These are phyloP conservation scores for Eimeria falciformis DNA, from an alignment of 169 alveolate genomes.

Conservation along the genomic window DNA sequence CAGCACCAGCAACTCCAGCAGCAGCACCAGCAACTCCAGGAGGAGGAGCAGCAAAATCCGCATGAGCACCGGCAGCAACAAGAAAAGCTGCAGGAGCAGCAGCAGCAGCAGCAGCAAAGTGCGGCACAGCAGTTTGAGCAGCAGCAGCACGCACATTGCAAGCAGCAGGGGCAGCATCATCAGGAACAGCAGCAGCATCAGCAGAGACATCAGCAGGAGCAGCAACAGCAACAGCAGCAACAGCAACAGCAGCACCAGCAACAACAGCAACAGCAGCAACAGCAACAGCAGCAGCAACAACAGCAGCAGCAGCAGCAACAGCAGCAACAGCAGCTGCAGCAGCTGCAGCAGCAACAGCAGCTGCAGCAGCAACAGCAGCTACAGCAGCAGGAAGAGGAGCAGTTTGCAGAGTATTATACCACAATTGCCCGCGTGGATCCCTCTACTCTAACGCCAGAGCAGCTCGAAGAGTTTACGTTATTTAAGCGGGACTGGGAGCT, in stretches of 20 bases:
- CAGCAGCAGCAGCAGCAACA: slow-evolving; percentile 33
- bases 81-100: not conserved
- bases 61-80: not conserved
- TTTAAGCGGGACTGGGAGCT: not conserved
- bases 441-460: not conserved
- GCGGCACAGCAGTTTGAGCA: not conserved
- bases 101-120: not conserved
- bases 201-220: not conserved
- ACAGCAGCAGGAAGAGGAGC: not conserved
- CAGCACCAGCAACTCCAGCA: not conserved
- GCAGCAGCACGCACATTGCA: too few species aligned
- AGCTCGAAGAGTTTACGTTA: not conserved
- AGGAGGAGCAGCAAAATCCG: not conserved
- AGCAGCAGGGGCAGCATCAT: not conserved
- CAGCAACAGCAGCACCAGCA: not conserved
- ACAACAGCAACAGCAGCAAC: slow-evolving; percentile 11
- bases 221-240: not conserved
- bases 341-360: slow-evolving; percentile 15
- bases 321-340: not conserved
- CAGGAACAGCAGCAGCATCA: not conserved
- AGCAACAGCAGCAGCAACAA: not conserved
- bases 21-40: not conserved
- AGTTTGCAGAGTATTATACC: not conserved
- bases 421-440: slow-evolving; percentile 2
- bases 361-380: not conserved